Base-by-base conservation (phyloP, 768 basidiomycete species). In the Panus rudis region DNA sequence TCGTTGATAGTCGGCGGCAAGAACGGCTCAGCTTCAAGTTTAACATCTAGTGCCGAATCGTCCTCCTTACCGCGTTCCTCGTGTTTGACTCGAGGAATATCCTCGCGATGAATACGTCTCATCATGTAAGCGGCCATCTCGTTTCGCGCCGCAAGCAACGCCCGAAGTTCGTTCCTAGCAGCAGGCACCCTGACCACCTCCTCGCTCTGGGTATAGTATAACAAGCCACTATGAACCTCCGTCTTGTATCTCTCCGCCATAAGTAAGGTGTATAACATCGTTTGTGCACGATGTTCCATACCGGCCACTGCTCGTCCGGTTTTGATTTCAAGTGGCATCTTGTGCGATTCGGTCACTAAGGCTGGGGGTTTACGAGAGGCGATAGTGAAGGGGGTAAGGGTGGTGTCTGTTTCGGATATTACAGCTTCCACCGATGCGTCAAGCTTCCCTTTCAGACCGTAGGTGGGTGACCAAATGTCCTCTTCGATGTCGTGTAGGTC, bases 201-300 rank as follows among this genome's bases (percentile, higher is more conserved):
- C 47, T 92, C 88, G 52, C 77, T 82, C 61, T 96, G 92, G 1
- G 93, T 93, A 59, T 99, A 99, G 57, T 90, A 97, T 24, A 99
- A 71, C 34, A 99, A 66, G 12, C 96, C 96, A 6, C 82, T 78
- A 1, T 79, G 73, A 7, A 96, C 79, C 17, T 84, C 75, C 4
- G 77, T 74, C 4, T 81, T 89, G 55, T 97, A 97, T n/a, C 94
- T 77, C 59, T 98, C 93, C 28, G 79, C 77, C 53, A 92, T 79
- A 1, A 99, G 72, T 4, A 98, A 68, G 1, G 92, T 94, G 60
- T 99, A 99, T 3, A 99, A 66, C 83, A 97, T 92, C 1, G 96
- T 99, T 63, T 99, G 96, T 0, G 96, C 96, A 27, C 96, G 84
- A 62, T 98, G 94, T 51, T 94, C 92, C 78, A 92, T 81, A 2